Evolutionary conservation across 257 asterid genomes (phyloP).

Genomic region (Solanum sitiens): DNA sequence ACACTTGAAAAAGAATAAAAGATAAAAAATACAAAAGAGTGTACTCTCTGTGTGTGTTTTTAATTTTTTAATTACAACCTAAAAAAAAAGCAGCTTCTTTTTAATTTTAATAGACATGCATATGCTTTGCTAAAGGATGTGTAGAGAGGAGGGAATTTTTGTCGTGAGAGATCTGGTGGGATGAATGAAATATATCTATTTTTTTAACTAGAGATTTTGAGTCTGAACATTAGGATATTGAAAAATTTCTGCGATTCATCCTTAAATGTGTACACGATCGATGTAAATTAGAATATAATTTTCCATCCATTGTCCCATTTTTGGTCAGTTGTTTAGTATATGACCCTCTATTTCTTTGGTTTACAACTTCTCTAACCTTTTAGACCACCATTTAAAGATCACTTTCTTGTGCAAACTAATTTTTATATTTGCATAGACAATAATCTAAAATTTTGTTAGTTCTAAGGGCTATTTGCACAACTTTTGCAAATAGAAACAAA

Average conservation of each 20-base stretch:
- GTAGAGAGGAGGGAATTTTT: not conserved
- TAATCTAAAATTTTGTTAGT: no score
- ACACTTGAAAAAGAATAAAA: slow-evolving; percentile 34
- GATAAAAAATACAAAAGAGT: slow-evolving; percentile 25
- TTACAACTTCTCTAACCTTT: not conserved
- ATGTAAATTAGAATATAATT: not conserved
- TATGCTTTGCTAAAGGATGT: slow-evolving; percentile 40
- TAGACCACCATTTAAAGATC: not conserved
- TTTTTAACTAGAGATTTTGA: not conserved
- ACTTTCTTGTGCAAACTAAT: not conserved
- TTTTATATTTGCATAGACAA: no score
- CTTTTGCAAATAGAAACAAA: not conserved
- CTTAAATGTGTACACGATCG: not conserved
- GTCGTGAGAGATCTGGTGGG: no score
- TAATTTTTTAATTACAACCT: slow-evolving; percentile 18
- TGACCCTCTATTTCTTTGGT: not conserved
- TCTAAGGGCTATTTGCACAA: not conserved
- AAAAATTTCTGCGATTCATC: not conserved
- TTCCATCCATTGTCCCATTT: not conserved
- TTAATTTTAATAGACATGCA: slow-evolving; percentile 45
- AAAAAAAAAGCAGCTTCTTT: slow-evolving; percentile 18
- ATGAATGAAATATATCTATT: slow-evolving; percentile 1
- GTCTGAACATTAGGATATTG: fast-evolving
- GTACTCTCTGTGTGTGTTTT: not conserved
- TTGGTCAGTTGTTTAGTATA: no score